Conservation (phyloP, 2,329 filamentous ascomycete genomes). For the Aspergillus hiratsukae region DNA sequence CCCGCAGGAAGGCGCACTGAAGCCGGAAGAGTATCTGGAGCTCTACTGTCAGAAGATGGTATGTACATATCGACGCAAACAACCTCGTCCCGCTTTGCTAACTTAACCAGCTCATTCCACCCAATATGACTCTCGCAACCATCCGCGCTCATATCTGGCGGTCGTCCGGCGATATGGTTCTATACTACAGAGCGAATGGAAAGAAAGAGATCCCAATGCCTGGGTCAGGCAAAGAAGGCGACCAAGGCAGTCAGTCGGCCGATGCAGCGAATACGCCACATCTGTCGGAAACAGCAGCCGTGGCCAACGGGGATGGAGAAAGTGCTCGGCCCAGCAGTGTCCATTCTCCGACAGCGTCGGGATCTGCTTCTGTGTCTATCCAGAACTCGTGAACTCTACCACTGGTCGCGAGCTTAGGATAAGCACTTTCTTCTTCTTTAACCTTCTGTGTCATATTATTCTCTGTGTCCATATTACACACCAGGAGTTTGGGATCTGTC, state of each 20-base stretch:
- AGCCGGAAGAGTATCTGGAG: slow-evolving; percentile 89
- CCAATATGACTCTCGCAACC: slow-evolving; percentile 88
- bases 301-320: slow-evolving; percentile 17
- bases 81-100: slow-evolving; percentile 3
- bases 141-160: slow-evolving; percentile 92
- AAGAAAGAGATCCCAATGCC: slow-evolving; percentile 52
- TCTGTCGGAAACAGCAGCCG: slow-evolving; percentile 3
- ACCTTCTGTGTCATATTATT: background rate
- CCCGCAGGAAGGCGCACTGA: slow-evolving; percentile 57
- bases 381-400: slow-evolving; percentile 11
- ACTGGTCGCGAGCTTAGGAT: background rate
- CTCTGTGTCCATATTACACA: background rate
- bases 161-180: slow-evolving; percentile 83
- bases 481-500: background rate
- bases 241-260: slow-evolving; percentile 11
- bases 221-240: slow-evolving; percentile 12
- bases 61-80: slow-evolving; percentile 30
- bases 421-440: background rate
- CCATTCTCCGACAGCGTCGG: slow-evolving; percentile 28
- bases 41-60: slow-evolving; percentile 92
- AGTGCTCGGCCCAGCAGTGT: slow-evolving; percentile 25
- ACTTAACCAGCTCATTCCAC: slow-evolving; percentile 50
- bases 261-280: slow-evolving; percentile 8
- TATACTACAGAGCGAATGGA: slow-evolving; percentile 92
- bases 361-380: slow-evolving; percentile 21